phyloP scores from a whole-genome alignment of 257 asterid genomes.

The Cruciata laevipes region DNA sequence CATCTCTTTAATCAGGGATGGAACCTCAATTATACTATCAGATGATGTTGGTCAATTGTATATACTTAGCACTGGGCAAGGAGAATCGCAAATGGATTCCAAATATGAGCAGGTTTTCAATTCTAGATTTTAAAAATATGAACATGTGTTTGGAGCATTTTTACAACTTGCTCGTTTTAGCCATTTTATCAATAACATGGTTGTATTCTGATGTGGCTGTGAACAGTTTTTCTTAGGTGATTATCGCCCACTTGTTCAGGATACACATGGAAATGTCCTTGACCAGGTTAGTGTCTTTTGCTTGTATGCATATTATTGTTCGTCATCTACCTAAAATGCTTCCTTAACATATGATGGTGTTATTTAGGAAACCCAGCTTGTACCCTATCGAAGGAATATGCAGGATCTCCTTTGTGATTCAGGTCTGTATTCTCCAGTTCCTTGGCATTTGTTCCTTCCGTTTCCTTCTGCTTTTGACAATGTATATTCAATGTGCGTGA shows the following conservation, averaged over 20 bases:
- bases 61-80: conserved; percentile 90
- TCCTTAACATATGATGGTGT: conserved; percentile 11
- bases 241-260: conserved; percentile 86
- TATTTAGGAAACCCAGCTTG: conserved; percentile 89
- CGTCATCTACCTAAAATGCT: conserved; percentile 1
- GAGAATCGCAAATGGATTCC: conserved; percentile 94
- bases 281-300: conserved; percentile 61
- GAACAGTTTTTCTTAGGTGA: conserved; percentile 97
- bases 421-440: conserved; percentile 40
- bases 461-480: conserved; percentile 9
- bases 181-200: conserved; percentile 19
- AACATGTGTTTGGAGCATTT: neutral
- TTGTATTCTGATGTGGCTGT: conserved; percentile 21
- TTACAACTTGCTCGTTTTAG: neutral
- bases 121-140: conserved; percentile 2
- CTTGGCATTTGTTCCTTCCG: conserved; percentile 4
- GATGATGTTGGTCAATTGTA: conserved; percentile 97
- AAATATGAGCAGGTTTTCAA: conserved; percentile 67
- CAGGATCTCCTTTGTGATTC: conserved; percentile 91
- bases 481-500: conserved; percentile 63
- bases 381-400: conserved; percentile 67
- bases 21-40: conserved; percentile 95
- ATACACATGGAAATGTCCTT: conserved; percentile 70
- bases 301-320: neutral
- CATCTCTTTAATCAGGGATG: conserved; percentile 52